Conservation (phyloP, 192 early-diverging fungal genomes). For the Podochytrium sp. region DNA sequence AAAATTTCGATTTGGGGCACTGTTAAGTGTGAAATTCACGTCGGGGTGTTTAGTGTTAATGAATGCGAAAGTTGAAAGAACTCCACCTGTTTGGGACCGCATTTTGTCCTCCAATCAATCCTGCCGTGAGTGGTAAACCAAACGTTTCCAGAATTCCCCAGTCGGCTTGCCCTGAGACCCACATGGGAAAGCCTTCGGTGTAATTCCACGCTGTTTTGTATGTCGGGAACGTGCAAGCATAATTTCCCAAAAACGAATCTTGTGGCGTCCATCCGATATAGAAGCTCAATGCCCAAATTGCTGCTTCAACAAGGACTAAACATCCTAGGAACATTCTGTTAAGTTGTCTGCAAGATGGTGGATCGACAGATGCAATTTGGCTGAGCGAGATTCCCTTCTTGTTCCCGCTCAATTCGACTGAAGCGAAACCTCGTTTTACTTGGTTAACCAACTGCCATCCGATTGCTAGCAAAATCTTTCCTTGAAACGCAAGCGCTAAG, state of each 20-base stretch:
- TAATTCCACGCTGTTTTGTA: constrained; percentile 14
- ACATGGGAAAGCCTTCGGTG: not conserved
- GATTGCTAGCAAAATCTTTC: not conserved
- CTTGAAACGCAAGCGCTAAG: not conserved
- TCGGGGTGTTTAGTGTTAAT: too few species aligned
- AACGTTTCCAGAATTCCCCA: not conserved
- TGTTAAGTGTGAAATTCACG: too few species aligned
- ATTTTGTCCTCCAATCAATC: not conserved
- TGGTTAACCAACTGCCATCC: not conserved
- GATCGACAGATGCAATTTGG: not conserved
- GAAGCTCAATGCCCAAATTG: not conserved
- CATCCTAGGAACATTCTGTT: not conserved
- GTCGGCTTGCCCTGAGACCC: not conserved
- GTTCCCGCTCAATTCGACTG: not conserved
- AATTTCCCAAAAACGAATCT: not conserved
- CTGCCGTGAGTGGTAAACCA: not conserved
- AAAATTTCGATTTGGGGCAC: not conserved
- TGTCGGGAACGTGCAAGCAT: not conserved
- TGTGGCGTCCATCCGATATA: constrained; percentile 2
- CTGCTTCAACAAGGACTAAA: not conserved
- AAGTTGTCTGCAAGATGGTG: not conserved
- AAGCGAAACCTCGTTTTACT: not conserved
- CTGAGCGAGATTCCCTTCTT: not conserved
- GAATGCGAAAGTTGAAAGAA: too few species aligned
- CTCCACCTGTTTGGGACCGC: not conserved